A percentile compares a stretch with the other conserved stretches of the same genome.
phyloP scores from a whole-genome alignment of 768 basidiomycete species.

The Strobilomyces echinocephalus region DNA sequence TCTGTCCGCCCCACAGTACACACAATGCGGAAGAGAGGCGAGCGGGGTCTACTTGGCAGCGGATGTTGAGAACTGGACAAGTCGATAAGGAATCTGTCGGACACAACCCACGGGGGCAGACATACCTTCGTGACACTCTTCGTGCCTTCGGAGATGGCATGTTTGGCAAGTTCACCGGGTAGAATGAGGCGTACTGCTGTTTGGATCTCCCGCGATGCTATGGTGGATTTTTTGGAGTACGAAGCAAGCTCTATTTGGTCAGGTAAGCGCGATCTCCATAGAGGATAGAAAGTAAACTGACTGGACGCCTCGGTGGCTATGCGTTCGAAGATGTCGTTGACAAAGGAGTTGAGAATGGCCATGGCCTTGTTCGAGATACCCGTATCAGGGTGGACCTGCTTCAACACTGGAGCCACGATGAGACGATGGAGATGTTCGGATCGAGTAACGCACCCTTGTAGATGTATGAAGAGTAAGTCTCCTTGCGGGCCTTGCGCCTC shows the following conservation, averaged over 20 bases:
- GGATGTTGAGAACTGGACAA: slow-evolving; percentile 40
- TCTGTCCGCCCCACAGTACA: slow-evolving; percentile 7
- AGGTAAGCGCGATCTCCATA: neutral
- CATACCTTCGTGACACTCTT: slow-evolving; percentile 63
- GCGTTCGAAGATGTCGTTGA: slow-evolving; percentile 92
- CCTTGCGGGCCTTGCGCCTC: slow-evolving; percentile 82
- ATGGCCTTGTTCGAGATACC: slow-evolving; percentile 98
- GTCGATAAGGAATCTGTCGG: neutral
- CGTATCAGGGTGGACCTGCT: slow-evolving; percentile 96
- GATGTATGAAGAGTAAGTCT: slow-evolving; percentile 93
- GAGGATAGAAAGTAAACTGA: slow-evolving; percentile 33
- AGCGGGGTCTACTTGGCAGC: slow-evolving; percentile 35
- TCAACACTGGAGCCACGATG: slow-evolving; percentile 57
- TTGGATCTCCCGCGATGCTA: slow-evolving; percentile 97
- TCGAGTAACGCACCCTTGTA: slow-evolving; percentile 62
- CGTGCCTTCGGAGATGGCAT: slow-evolving; percentile 95
- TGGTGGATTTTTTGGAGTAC: slow-evolving; percentile 99
- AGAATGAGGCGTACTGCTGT: slow-evolving; percentile 93
- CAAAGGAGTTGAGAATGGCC: slow-evolving; percentile 89
- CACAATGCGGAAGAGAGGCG: slow-evolving; percentile 11
- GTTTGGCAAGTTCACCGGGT: slow-evolving; percentile 96
- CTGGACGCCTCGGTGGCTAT: slow-evolving; percentile 88
- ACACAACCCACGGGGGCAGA: neutral
- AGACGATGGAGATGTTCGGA: neutral
- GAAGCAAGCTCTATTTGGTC: slow-evolving; percentile 73